Percentiles rank a stretch among this genome's conserved stretches.
These are phyloP conservation scores for Debaryomyces hansenii DNA, from an alignment of 805 yeast genomes.

Conservation along the genomic window DNA sequence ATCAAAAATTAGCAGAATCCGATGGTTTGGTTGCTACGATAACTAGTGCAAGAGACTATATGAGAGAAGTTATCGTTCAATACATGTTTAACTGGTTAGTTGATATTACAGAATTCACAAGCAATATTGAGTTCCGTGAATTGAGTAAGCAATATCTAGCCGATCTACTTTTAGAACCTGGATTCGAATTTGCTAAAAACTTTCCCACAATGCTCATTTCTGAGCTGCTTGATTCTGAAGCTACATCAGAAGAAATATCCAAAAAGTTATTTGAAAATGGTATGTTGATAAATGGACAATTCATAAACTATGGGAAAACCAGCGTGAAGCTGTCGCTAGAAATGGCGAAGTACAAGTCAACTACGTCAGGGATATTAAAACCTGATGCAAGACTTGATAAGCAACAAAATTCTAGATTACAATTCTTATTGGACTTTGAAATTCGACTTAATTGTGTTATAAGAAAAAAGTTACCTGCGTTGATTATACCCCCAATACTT, in stretches of 20 bases:
- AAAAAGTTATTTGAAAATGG: constrained; percentile 32
- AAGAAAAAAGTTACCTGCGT: constrained; percentile 48
- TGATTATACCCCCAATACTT: constrained; percentile 57
- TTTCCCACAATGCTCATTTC: constrained; percentile 24
- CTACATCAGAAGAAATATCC: neutral
- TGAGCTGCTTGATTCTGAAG: constrained; percentile 14
- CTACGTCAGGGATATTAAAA: constrained; percentile 13
- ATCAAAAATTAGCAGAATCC: constrained; percentile 40
- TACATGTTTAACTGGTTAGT: constrained; percentile 53
- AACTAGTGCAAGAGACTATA: constrained; percentile 48
- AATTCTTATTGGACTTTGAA: constrained; percentile 58
- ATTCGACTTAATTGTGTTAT: constrained; percentile 54
- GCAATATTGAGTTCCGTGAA: constrained; percentile 22
- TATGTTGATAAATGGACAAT: constrained; percentile 24
- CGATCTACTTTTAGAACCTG: constrained; percentile 40
- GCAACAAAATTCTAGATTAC: constrained; percentile 49
- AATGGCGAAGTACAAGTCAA: constrained; percentile 13
- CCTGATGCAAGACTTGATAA: constrained; percentile 17
- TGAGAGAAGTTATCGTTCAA: constrained; percentile 48
- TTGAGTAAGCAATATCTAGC: constrained; percentile 30
- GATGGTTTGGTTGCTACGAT: constrained; percentile 60
- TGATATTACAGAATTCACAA: constrained; percentile 30
- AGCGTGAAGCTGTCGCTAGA: constrained; percentile 12
- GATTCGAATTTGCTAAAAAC: constrained; percentile 30
- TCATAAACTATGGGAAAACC: constrained; percentile 23